Conservation (phyloP, 2,329 filamentous ascomycete species). For the Westerdykella ornata region DNA sequence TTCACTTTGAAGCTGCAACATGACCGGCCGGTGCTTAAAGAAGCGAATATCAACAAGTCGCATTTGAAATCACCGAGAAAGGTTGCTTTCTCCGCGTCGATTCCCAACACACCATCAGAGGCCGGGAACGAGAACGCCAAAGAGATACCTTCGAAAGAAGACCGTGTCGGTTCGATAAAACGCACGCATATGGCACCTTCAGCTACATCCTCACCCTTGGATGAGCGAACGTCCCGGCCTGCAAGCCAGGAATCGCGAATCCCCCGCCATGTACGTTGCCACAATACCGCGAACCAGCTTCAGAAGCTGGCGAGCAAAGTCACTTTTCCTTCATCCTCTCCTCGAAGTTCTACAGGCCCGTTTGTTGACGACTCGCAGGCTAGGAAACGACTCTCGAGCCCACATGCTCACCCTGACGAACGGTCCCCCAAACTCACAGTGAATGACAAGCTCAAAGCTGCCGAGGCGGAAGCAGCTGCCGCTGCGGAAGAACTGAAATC, state of each 20-base stretch:
- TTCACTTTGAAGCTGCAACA: conserved; percentile 32
- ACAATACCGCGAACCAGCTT: conserved; percentile 20
- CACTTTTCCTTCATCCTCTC: conserved; percentile 19
- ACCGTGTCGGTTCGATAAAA: conserved; percentile 19
- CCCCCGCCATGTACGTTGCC: conserved; percentile 35
- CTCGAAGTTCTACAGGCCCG: conserved; percentile 6
- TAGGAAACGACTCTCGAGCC: conserved; percentile 35
- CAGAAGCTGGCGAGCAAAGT: conserved; percentile 22
- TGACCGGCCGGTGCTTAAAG: conserved; percentile 27
- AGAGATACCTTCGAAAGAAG: conserved; percentile 20
- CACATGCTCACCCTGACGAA: conserved; percentile 34
- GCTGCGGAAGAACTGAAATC: conserved; percentile 21
- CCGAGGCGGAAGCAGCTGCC: conserved; percentile 41
- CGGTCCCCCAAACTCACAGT: conserved; percentile 39
- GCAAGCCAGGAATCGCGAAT: conserved; percentile 23
- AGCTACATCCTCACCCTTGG: conserved; percentile 11
- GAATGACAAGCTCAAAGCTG: conserved; percentile 43
- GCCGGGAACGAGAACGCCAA: conserved; percentile 28
- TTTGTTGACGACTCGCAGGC: conserved; percentile 28
- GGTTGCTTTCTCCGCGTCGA: conserved; percentile 35
- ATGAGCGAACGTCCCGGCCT: conserved; percentile 17
- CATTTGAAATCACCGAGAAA: conserved; percentile 35
- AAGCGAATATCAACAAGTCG: conserved; percentile 33
- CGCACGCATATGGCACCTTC: conserved; percentile 13
- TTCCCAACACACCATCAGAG: conserved; percentile 29